Conservation (phyloP, 306 rosid species). For the Corylus avellana region DNA sequence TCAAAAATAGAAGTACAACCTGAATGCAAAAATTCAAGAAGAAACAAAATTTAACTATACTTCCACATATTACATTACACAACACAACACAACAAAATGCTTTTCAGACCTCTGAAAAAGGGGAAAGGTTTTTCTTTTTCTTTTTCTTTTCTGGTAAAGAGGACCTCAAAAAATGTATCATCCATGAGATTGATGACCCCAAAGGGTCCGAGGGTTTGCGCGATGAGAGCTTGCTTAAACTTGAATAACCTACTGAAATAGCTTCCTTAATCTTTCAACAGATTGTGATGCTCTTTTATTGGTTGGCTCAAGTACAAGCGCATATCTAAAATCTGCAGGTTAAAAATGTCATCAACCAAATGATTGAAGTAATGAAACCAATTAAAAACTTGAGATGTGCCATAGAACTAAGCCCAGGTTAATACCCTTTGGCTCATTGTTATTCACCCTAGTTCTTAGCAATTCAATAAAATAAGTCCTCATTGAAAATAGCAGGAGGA, state of each 20-base stretch:
- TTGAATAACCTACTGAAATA: conserved; percentile 54
- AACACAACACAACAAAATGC: conserved; percentile 20
- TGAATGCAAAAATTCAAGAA: conserved; percentile 28
- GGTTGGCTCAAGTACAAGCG: conserved; percentile 96
- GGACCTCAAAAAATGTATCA: background rate
- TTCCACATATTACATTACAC: conserved; percentile 13
- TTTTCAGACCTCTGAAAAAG: conserved; percentile 26
- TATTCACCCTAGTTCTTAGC: background rate
- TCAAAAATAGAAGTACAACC: conserved; percentile 33
- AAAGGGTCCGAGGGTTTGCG: conserved; percentile 9
- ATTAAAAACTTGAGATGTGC: background rate
- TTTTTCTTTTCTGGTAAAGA: background rate
- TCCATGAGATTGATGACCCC: background rate
- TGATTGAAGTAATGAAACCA: background rate
- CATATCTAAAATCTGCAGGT: conserved; percentile 73
- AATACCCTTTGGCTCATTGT: background rate
- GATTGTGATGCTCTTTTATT: conserved; percentile 86
- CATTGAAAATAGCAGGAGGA: background rate
- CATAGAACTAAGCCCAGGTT: background rate
- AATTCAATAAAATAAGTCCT: background rate
- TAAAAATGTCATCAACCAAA: conserved; percentile 25
- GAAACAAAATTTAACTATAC: conserved; percentile 59
- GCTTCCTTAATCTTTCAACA: conserved; percentile 74
- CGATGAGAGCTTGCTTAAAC: conserved; percentile 10
- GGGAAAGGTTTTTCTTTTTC: background rate